These are phyloP conservation scores for Kregervanrija pseudodelftensis DNA, from an alignment of 805 yeast species.

Conservation along the genomic window DNA sequence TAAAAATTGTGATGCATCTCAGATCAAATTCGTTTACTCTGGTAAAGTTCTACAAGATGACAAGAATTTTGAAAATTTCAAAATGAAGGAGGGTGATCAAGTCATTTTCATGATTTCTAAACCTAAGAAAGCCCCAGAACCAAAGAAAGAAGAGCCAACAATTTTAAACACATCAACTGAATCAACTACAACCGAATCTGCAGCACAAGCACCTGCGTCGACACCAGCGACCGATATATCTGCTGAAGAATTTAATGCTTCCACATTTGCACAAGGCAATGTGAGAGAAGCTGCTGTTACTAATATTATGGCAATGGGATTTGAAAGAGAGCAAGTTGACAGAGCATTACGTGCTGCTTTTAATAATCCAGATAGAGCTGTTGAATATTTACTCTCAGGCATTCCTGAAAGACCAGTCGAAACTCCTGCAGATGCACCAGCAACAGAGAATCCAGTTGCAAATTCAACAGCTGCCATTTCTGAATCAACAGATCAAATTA, in stretches of 20 bases:
- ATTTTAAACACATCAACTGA: constrained; percentile 2
- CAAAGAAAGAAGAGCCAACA: constrained; percentile 15
- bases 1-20: constrained; percentile 62
- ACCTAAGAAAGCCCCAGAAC: constrained; percentile 31
- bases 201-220: constrained; percentile 14
- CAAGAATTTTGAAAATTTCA: constrained; percentile 62
- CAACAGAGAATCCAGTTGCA: constrained; percentile 3
- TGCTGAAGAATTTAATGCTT: constrained; percentile 28
- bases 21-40: constrained; percentile 85
- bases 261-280: constrained; percentile 70
- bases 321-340: constrained; percentile 79
- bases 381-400: constrained; percentile 87
- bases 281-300: constrained; percentile 72
- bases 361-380: constrained; percentile 97
- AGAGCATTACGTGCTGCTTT: constrained; percentile 90
- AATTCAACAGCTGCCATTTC: constrained; percentile 18
- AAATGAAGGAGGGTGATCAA: constrained; percentile 79
- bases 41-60: constrained; percentile 83
- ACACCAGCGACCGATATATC: constrained; percentile 4
- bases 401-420: constrained; percentile 50
- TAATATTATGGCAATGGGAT: constrained; percentile 94
- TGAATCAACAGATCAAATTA: constrained; percentile 12
- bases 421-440: constrained; percentile 7
- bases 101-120: constrained; percentile 87
- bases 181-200: constrained; percentile 17